phyloP scores from a whole-genome alignment of 2,329 filamentous ascomycete species.

The Chrysosphaeria jannelii region DNA sequence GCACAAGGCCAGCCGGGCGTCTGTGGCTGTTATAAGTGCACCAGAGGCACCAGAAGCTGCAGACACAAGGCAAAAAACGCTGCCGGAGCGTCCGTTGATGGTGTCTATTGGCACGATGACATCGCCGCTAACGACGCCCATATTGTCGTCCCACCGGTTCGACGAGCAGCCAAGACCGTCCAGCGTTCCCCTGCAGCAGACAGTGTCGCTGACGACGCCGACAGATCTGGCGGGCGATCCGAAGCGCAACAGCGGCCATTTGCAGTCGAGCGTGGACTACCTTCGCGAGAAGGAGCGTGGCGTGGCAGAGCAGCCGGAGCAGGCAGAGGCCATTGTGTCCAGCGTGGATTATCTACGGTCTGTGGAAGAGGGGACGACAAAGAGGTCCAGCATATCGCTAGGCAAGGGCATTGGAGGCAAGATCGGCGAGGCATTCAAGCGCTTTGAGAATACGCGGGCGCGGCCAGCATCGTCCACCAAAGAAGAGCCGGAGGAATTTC shows the following conservation, averaged over 20 bases:
- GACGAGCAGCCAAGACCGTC: slow-evolving; percentile 8
- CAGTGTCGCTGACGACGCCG: slow-evolving; percentile 3
- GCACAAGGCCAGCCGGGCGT: slow-evolving; percentile 4
- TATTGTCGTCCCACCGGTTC: slow-evolving; percentile 14
- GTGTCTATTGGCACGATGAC: slow-evolving; percentile 56
- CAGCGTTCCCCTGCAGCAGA: slow-evolving; percentile 9
- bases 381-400: slow-evolving; percentile 38
- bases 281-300: slow-evolving; percentile 38
- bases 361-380: slow-evolving; percentile 18
- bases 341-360: slow-evolving; percentile 50
- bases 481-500: slow-evolving; percentile 42
- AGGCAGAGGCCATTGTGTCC: not conserved
- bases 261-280: slow-evolving; percentile 59
- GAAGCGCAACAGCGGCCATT: slow-evolving; percentile 54
- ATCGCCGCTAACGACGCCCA: slow-evolving; percentile 20
- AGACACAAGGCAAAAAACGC: too few species aligned
- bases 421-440: slow-evolving; percentile 81
- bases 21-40: not conserved
- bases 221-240: slow-evolving; percentile 15
- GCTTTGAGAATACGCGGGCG: slow-evolving; percentile 33
- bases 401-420: slow-evolving; percentile 57
- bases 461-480: slow-evolving; percentile 6
- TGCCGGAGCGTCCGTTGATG: slow-evolving; percentile 12
- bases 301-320: slow-evolving; percentile 13
- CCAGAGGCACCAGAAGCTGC: slow-evolving; percentile 4